Conservation (phyloP, 495 filamentous ascomycete genomes). For the Parachaetomium inaequale region DNA sequence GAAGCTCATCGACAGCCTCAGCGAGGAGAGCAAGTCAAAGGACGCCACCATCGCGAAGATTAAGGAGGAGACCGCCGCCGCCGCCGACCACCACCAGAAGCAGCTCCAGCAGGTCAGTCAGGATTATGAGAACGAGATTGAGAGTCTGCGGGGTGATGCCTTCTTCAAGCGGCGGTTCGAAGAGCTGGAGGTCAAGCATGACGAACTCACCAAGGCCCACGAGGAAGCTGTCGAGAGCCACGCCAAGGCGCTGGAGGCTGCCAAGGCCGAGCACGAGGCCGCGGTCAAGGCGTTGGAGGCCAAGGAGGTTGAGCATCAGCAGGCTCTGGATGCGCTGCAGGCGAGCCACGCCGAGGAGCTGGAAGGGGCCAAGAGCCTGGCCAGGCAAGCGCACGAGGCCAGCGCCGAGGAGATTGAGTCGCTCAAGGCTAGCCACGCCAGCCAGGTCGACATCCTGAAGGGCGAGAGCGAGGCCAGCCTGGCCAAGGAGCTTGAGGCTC, state of each 20-base stretch:
- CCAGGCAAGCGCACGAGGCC: slow-evolving; percentile 35
- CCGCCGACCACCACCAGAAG: slow-evolving; percentile 45
- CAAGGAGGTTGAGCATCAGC: slow-evolving; percentile 42
- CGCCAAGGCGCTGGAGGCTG: slow-evolving; percentile 37
- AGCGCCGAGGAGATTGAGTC: slow-evolving; percentile 39
- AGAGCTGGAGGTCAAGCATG: slow-evolving; percentile 46
- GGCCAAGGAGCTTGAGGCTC: slow-evolving; percentile 39
- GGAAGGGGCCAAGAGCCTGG: slow-evolving; percentile 40
- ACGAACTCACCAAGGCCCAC: slow-evolving; percentile 42
- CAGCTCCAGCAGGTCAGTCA: slow-evolving; percentile 49
- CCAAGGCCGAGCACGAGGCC: slow-evolving; percentile 35
- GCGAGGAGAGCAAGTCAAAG: slow-evolving; percentile 44
- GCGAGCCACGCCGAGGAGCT: slow-evolving; percentile 47
- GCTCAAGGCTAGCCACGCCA: slow-evolving; percentile 48
- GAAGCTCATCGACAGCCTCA: slow-evolving; percentile 40
- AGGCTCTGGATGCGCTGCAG: slow-evolving; percentile 42
- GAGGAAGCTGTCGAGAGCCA: slow-evolving; percentile 37
- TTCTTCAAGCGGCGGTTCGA: slow-evolving; percentile 54
- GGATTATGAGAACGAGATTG: slow-evolving; percentile 55
- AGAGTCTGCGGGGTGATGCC: slow-evolving; percentile 53
- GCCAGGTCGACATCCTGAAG: slow-evolving; percentile 43
- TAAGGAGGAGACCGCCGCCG: slow-evolving; percentile 45
- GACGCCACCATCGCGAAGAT: slow-evolving; percentile 30
- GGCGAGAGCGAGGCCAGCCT: slow-evolving; percentile 37
- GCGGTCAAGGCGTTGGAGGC: slow-evolving; percentile 38